Percentiles rank a stretch among this genome's conserved stretches.
Evolutionary conservation across 1,284 basidiomycete genomes (phyloP).

Genomic region (Cryptococcus sp.): DNA sequence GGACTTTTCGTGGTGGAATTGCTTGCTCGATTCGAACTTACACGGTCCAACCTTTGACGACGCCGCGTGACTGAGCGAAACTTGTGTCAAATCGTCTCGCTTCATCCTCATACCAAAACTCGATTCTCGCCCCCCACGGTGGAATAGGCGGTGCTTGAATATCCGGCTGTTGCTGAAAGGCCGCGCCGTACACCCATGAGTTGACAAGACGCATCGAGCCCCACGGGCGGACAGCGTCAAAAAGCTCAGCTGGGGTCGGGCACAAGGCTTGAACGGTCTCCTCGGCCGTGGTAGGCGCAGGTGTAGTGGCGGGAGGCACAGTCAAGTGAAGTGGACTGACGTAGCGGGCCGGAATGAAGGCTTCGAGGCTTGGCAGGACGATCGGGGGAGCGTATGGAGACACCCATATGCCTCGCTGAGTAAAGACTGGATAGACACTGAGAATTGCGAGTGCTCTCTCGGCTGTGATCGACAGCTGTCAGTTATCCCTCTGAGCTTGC

Average conservation of each 20-base stretch:
- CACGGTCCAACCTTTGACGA: slow-evolving; percentile 43
- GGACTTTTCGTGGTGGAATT: no score
- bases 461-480: slow-evolving; percentile 57
- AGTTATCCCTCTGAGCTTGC: background rate
- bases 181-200: slow-evolving; percentile 23
- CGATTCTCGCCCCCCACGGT: slow-evolving; percentile 70
- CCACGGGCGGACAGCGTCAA: slow-evolving; percentile 70
- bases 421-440: slow-evolving; percentile 69
- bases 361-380: slow-evolving; percentile 60
- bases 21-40: slow-evolving; percentile 17
- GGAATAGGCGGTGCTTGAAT: slow-evolving; percentile 53
- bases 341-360: slow-evolving; percentile 22
- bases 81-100: slow-evolving; percentile 71
- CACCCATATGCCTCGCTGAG: slow-evolving; percentile 60
- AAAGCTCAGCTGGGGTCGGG: slow-evolving; percentile 65
- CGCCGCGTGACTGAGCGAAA: slow-evolving; percentile 24
- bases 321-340: slow-evolving; percentile 31
- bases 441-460: slow-evolving; percentile 84
- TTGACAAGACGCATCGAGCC: slow-evolving; percentile 40
- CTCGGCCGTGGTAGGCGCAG: slow-evolving; percentile 62
- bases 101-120: slow-evolving; percentile 87
- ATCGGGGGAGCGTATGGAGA: slow-evolving; percentile 68
- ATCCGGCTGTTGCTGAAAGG: background rate
- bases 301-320: slow-evolving; percentile 52
- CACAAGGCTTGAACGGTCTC: slow-evolving; percentile 74